Percentiles rank a stretch among this genome's conserved stretches.
Conservation (phyloP, 2,329 filamentous ascomycete species). For the Colletotrichum sp. region DNA sequence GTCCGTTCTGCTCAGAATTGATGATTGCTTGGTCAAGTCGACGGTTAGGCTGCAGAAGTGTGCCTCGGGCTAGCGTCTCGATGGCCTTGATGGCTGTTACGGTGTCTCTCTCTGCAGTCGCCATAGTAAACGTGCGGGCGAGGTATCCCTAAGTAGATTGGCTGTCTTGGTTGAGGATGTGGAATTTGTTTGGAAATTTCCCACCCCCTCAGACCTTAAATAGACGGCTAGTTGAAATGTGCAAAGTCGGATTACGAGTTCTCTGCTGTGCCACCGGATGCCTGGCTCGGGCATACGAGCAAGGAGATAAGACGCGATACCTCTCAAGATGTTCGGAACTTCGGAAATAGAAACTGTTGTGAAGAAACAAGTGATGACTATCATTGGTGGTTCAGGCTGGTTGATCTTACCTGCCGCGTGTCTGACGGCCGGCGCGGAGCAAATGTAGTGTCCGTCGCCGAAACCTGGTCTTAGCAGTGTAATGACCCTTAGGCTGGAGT, state of each 20-base stretch:
- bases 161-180: too few species aligned
- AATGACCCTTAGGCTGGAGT: background rate
- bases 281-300: background rate
- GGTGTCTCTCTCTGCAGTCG: background rate
- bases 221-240: background rate
- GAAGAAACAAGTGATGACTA: background rate
- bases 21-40: constrained; percentile 31
- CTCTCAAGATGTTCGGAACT: background rate
- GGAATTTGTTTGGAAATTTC: background rate
- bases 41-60: background rate
- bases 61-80: background rate
- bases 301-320: background rate
- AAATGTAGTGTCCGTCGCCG: background rate
- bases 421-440: background rate
- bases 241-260: background rate
- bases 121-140: background rate
- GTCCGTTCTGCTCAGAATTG: constrained; percentile 34
- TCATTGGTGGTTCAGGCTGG: background rate
- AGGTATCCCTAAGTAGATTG: background rate
- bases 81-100: background rate
- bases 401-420: background rate
- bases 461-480: background rate
- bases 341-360: background rate
- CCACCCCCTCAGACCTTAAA: background rate
- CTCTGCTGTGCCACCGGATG: background rate